Base-by-base conservation (phyloP, 805 yeast genomes). In the Kluyveromyces nonfermentans region DNA sequence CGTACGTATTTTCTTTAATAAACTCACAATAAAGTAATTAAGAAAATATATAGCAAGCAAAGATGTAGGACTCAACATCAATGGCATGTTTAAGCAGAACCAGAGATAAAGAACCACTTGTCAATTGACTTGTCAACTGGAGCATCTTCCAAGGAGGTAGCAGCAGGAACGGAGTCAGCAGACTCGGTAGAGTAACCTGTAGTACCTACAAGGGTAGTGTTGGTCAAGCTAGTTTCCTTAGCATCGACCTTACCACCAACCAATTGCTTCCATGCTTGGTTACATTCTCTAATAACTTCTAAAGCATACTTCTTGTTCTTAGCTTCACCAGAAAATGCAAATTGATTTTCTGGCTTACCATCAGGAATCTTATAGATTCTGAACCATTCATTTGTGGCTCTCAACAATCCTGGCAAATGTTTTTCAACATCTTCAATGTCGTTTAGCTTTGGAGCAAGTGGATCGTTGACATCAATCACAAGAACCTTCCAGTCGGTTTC, bases 51-150 rank as follows among this genome's bases (percentile, higher is more conserved):
- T n/a, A n/a, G n/a, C n/a, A n/a, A n/a, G n/a, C n/a, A n/a, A n/a
- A n/a, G n/a, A n/a, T n/a, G n/a, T n/a, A n/a, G n/a, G n/a, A n/a
- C n/a, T n/a, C n/a, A n/a, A n/a, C n/a, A n/a, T n/a, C n/a, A n/a
- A n/a, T n/a, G n/a, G n/a, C n/a, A n/a, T n/a, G 37, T 40, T 54
- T 54, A 61, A 52, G 78, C 72, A 50, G 84, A 80, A 71, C 90
- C 93, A 48, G 90, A 86, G 64, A 90, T 90, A 80, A 80, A 90
- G 78, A 93, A 90, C 98, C 98, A 90, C 74, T 90, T 90, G 78
- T 90, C 97, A 65, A 90, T 73, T 45, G 96, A 86, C 71, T 85
- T 79, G 75, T 90, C 98, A 67, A 93, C 86, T 69, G 96, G 95
- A 51, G 95, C 96, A 64, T 89, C 88, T 51, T 89, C 76, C 53